Conservation (phyloP, 176 grass and related monocot genomes). For the Oryza meridionalis region DNA sequence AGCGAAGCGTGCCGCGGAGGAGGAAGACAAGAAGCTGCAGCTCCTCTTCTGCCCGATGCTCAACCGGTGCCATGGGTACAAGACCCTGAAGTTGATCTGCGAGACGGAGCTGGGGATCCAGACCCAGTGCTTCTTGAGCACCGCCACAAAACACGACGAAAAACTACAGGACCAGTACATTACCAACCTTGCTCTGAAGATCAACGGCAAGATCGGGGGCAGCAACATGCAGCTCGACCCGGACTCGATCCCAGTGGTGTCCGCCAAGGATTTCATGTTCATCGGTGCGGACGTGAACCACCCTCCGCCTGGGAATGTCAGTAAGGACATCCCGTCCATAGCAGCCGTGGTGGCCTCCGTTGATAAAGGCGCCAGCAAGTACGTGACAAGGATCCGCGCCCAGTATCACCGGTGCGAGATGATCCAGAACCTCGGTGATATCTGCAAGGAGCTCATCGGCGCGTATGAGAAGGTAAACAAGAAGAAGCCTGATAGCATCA, state of each 20-base stretch:
- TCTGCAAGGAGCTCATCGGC: slow-evolving; percentile 45
- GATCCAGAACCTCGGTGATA: slow-evolving; percentile 42
- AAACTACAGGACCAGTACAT: slow-evolving; percentile 46
- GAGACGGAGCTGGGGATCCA: slow-evolving; percentile 61
- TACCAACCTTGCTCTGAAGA: slow-evolving; percentile 60
- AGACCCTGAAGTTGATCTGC: slow-evolving; percentile 59
- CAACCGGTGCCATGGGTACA: slow-evolving; percentile 49
- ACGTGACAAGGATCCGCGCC: slow-evolving; percentile 45
- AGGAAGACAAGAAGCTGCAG: slow-evolving; percentile 28
- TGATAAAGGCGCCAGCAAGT: slow-evolving; percentile 43
- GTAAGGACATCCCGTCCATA: slow-evolving; percentile 48
- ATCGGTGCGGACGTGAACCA: slow-evolving; percentile 73
- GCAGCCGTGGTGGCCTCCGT: slow-evolving; percentile 61
- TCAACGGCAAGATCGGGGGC: slow-evolving; percentile 65
- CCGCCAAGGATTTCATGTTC: slow-evolving; percentile 50
- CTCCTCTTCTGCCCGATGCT: slow-evolving; percentile 63
- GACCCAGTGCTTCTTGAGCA: slow-evolving; percentile 53
- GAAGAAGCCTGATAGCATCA: slow-evolving; percentile 42
- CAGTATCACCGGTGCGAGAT: slow-evolving; percentile 40
- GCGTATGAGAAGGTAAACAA: slow-evolving; percentile 40
- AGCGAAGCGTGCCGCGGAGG: slow-evolving; percentile 24
- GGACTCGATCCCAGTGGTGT: slow-evolving; percentile 36
- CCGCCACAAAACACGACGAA: too few relatives aligned
- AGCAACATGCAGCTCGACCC: slow-evolving; percentile 53
- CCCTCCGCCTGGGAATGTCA: slow-evolving; percentile 41